Conservation (phyloP, 1,284 basidiomycete genomes). For the Microbotryomycetes sp. region DNA sequence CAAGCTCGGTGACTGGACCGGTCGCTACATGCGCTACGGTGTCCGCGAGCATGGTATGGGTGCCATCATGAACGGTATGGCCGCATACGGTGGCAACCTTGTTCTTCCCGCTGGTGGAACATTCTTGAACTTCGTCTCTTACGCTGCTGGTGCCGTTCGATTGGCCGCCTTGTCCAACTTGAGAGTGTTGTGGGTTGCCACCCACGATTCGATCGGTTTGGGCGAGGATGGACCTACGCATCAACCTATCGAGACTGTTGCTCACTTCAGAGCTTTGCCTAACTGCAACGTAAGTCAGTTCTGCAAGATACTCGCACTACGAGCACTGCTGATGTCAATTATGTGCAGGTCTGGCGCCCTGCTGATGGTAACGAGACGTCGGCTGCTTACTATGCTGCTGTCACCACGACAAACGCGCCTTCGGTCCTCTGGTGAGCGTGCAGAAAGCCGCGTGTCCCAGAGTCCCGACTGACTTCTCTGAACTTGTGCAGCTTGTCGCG, state of each 20-base stretch:
- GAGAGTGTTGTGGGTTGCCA: conserved; percentile 86
- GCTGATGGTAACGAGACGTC: conserved; percentile 93
- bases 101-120: conserved; percentile 37
- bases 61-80: conserved; percentile 63
- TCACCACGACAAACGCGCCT: conserved; percentile 67
- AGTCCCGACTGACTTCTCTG: background rate
- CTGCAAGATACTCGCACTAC: background rate
- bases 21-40: conserved; percentile 87
- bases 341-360: conserved; percentile 50
- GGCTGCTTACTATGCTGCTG: conserved; percentile 74
- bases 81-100: conserved; percentile 39
- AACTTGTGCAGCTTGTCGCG: conserved; percentile 62
- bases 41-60: conserved; percentile 97
- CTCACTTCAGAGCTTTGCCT: conserved; percentile 78
- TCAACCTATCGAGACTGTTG: conserved; percentile 78
- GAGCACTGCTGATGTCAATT: conserved; percentile 4
- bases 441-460: background rate
- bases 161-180: conserved; percentile 82
- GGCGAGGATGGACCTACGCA: conserved; percentile 94
- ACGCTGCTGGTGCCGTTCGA: conserved; percentile 80
- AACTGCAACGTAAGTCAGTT: conserved; percentile 49
- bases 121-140: conserved; percentile 80
- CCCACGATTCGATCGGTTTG: conserved; percentile 45
- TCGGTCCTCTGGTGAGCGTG: conserved; percentile 55
- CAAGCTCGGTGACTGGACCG: conserved; percentile 72